Conservation (phyloP, 2,329 filamentous ascomycete genomes). For the Cercospora sp. region DNA sequence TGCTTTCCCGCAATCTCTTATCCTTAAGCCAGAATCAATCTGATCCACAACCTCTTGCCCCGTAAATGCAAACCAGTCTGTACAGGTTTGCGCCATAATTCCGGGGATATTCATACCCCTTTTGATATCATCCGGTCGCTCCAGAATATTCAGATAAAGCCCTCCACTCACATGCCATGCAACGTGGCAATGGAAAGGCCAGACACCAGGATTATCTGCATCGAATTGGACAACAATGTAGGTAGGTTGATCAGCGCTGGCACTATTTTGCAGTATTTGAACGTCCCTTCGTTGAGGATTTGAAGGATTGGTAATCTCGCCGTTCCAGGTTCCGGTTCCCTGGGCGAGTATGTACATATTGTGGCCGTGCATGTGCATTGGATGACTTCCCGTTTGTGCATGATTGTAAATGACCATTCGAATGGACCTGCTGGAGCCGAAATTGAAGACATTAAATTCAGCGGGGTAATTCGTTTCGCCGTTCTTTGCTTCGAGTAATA, state of each 20-base stretch:
- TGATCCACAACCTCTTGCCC: slow-evolving; percentile 32
- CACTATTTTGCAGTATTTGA: slow-evolving; percentile 46
- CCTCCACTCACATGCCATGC: slow-evolving; percentile 39
- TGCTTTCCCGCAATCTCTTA: neutral
- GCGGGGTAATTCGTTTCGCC: slow-evolving; percentile 39
- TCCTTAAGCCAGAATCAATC: slow-evolving; percentile 38
- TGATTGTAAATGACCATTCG: slow-evolving; percentile 46
- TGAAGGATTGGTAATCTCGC: slow-evolving; percentile 42
- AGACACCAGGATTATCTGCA: slow-evolving; percentile 52
- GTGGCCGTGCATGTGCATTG: slow-evolving; percentile 54
- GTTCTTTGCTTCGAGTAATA: slow-evolving; percentile 39
- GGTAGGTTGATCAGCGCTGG: slow-evolving; percentile 29
- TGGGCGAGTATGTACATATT: slow-evolving; percentile 48
- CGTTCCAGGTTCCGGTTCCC: slow-evolving; percentile 44
- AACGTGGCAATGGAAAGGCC: slow-evolving; percentile 41
- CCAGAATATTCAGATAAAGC: slow-evolving; percentile 38
- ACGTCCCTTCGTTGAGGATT: slow-evolving; percentile 57
- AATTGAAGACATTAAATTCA: slow-evolving; percentile 45
- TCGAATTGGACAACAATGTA: slow-evolving; percentile 48
- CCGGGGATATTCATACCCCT: slow-evolving; percentile 33
- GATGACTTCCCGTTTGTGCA: slow-evolving; percentile 48
- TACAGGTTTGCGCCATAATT: slow-evolving; percentile 38
- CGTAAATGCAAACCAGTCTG: slow-evolving; percentile 39
- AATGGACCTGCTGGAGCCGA: slow-evolving; percentile 42
- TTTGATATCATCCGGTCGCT: slow-evolving; percentile 31